Percentiles rank a stretch among this genome's conserved stretches.
Evolutionary conservation across 768 basidiomycete species (phyloP).

Genomic region (Pulveroboletus frians): DNA sequence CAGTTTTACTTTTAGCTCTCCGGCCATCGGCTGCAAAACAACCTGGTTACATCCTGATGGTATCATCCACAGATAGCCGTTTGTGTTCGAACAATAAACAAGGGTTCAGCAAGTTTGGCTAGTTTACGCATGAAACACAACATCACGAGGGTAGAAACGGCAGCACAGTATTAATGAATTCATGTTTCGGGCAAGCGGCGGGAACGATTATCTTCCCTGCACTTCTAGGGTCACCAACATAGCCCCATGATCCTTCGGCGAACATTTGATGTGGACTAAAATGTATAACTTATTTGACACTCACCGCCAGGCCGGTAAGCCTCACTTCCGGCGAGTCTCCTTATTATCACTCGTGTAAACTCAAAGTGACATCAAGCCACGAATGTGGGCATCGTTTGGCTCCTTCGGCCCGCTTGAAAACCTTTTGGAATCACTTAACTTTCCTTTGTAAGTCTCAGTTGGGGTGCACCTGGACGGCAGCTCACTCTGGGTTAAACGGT

Average conservation of each 20-base stretch:
- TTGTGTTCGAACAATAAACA: background rate
- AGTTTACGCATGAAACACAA: background rate
- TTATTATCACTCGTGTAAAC: too few species aligned
- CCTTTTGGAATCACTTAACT: too few species aligned
- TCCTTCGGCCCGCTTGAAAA: too few species aligned
- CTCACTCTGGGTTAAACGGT: too few species aligned
- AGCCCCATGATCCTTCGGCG: too few species aligned
- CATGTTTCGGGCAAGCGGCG: background rate
- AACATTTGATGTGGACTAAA: background rate
- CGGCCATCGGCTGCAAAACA: background rate
- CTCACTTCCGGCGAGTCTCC: background rate
- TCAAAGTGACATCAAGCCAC: too few species aligned
- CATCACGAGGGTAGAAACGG: background rate
- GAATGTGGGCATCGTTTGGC: too few species aligned
- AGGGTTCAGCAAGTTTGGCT: background rate
- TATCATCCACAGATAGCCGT: background rate
- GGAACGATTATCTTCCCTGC: background rate
- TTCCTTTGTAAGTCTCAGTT: too few species aligned
- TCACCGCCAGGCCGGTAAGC: background rate
- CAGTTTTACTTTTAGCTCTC: background rate
- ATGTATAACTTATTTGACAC: background rate
- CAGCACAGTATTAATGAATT: background rate
- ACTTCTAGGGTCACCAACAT: background rate
- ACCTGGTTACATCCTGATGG: background rate
- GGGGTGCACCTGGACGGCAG: too few species aligned